Evolutionary conservation across 768 basidiomycete genomes (phyloP).

Genomic region (Suillus brevipes): DNA sequence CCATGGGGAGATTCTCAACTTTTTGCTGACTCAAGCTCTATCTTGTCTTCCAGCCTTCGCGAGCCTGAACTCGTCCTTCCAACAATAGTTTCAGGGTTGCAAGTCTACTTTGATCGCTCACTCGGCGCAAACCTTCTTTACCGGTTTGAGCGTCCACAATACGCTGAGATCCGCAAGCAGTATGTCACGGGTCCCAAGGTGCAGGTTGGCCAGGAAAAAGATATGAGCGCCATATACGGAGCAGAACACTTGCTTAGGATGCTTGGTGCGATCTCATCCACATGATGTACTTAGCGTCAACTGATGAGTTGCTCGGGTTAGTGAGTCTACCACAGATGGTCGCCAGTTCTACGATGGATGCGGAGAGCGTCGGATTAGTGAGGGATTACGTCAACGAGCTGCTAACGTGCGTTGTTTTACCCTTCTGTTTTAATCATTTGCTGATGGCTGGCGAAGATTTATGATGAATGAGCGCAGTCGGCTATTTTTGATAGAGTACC

Average conservation of each 20-base stretch:
- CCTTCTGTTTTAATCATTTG: background rate
- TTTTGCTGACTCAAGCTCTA: background rate
- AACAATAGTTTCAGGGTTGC: constrained; percentile 82
- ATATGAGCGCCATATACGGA: constrained; percentile 90
- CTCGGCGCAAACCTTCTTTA: constrained; percentile 89
- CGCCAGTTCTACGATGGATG: constrained; percentile 84
- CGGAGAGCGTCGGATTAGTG: constrained; percentile 79
- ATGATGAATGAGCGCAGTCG: constrained; percentile 74
- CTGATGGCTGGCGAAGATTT: constrained; percentile 48
- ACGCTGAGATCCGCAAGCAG: constrained; percentile 71
- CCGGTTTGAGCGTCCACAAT: constrained; percentile 93
- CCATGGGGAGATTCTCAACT: background rate
- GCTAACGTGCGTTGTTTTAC: constrained; percentile 55
- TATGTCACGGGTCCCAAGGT: constrained; percentile 77
- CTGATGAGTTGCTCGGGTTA: constrained; percentile 33
- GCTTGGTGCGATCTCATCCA: constrained; percentile 63
- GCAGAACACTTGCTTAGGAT: constrained; percentile 92
- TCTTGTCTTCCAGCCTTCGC: constrained; percentile 48
- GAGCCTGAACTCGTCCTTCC: constrained; percentile 70
- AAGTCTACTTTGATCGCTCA: constrained; percentile 91
- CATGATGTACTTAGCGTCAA: background rate
- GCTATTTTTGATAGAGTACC: constrained; percentile 79
- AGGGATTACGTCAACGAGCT: constrained; percentile 90
- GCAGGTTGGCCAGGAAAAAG: constrained; percentile 65
- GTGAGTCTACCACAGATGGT: constrained; percentile 94